Evolutionary conservation across 108 stramenopile species (phyloP).

Genomic region (Nannochloropsis gaditana): DNA sequence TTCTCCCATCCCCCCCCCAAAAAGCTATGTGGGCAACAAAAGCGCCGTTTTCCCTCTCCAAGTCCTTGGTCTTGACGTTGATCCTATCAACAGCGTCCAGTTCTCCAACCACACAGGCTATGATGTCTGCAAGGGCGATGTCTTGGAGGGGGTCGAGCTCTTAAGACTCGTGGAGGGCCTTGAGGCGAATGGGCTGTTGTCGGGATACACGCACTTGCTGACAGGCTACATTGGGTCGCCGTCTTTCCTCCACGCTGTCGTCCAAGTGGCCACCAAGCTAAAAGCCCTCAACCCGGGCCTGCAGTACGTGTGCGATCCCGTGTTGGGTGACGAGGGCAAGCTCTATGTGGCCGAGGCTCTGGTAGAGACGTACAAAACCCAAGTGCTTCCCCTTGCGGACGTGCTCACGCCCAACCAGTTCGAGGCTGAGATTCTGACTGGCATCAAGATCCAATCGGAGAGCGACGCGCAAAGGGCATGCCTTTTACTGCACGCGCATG

Average conservation of each 20-base stretch:
- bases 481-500: slow-evolving; percentile 64
- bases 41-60: slow-evolving; percentile 92
- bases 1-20: not conserved
- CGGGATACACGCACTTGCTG: slow-evolving; percentile 67
- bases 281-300: slow-evolving; percentile 37
- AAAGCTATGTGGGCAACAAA: slow-evolving; percentile 87
- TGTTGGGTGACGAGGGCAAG: slow-evolving; percentile 65
- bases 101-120: slow-evolving; percentile 79
- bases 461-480: slow-evolving; percentile 71
- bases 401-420: slow-evolving; percentile 97
- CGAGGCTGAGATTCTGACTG: slow-evolving; percentile 89
- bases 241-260: slow-evolving; percentile 75
- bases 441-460: slow-evolving; percentile 61
- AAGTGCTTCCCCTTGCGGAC: slow-evolving; percentile 67
- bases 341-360: slow-evolving; percentile 83
- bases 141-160: slow-evolving; percentile 74
- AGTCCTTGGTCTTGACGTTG: slow-evolving; percentile 94
- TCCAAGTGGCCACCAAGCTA: slow-evolving; percentile 65
- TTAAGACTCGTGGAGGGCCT: slow-evolving; percentile 69
- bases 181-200: slow-evolving; percentile 70
- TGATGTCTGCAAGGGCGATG: slow-evolving; percentile 65
- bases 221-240: slow-evolving; percentile 97
- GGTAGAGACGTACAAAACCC: slow-evolving; percentile 50
- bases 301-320: slow-evolving; percentile 68
- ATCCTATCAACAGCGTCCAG: slow-evolving; percentile 88